These are phyloP conservation scores for Bifiguratus adelaidae DNA, from an alignment of 192 early-diverging fungal genomes.

Conservation along the genomic window DNA sequence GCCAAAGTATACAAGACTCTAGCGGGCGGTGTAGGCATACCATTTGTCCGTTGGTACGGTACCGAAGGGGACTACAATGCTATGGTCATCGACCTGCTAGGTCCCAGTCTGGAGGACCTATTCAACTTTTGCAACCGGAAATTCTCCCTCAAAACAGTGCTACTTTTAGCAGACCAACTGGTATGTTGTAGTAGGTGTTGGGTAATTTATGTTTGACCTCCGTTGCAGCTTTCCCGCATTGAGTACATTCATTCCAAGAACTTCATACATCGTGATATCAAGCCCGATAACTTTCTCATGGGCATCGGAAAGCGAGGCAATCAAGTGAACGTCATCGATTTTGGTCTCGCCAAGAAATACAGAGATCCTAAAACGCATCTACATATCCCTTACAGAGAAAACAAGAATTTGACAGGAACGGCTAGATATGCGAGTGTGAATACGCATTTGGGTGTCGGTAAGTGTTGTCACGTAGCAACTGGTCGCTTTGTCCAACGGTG, in stretches of 20 bases:
- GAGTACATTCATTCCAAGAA: conserved; percentile 73
- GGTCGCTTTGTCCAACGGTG: background rate
- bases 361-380: conserved; percentile 71
- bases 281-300: conserved; percentile 90
- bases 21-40: conserved; percentile 84
- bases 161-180: conserved; percentile 82
- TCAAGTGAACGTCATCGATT: conserved; percentile 83
- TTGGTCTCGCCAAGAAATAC: conserved; percentile 86
- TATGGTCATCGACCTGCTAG: conserved; percentile 83
- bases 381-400: conserved; percentile 88
- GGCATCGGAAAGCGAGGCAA: conserved; percentile 76
- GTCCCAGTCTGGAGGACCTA: conserved; percentile 85
- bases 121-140: conserved; percentile 87
- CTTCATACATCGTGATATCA: conserved; percentile 87
- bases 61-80: conserved; percentile 74
- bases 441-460: conserved; percentile 71
- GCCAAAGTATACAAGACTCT: conserved; percentile 91
- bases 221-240: conserved; percentile 41
- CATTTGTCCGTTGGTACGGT: conserved; percentile 80
- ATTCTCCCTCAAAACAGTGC: conserved; percentile 79
- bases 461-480: no score
- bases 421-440: conserved; percentile 89
- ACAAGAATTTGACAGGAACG: conserved; percentile 90
- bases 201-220: background rate
- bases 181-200: conserved; percentile 17